Conservation (phyloP, 2,329 filamentous ascomycete genomes). For the Mycosphaerella arachidis region DNA sequence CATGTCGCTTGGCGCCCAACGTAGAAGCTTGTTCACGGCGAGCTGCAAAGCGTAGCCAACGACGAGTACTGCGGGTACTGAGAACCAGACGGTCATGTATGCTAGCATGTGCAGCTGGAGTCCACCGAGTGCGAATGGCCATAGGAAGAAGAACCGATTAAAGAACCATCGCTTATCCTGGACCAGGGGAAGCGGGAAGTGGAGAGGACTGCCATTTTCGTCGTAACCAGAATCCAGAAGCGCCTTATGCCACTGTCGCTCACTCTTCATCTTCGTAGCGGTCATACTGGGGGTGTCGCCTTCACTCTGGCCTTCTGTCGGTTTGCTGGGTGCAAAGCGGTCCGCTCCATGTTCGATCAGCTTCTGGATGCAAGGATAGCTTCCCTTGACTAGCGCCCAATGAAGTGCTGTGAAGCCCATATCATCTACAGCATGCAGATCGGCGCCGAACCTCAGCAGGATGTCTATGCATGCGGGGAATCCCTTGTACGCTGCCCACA, state of each 20-base stretch:
- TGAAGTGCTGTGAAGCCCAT: conserved; percentile 92
- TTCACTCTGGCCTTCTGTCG: conserved; percentile 42
- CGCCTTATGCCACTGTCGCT: conserved; percentile 74
- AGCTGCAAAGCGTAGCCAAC: conserved; percentile 69
- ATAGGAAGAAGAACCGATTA: conserved; percentile 82
- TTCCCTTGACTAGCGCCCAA: conserved; percentile 94
- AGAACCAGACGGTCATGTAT: conserved; percentile 67
- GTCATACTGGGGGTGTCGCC: conserved; percentile 87
- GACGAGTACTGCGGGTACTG: conserved; percentile 65
- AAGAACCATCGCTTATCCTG: conserved; percentile 75
- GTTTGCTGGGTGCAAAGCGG: conserved; percentile 77
- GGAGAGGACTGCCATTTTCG: conserved; percentile 66
- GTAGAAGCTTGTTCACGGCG: conserved; percentile 70
- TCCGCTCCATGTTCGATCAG: conserved; percentile 93
- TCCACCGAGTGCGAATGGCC: conserved; percentile 75
- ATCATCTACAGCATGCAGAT: conserved; percentile 84
- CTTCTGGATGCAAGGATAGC: conserved; percentile 82
- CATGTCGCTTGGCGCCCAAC: conserved; percentile 83
- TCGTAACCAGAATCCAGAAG: conserved; percentile 81
- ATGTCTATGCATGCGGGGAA: conserved; percentile 88
- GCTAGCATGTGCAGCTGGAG: conserved; percentile 67
- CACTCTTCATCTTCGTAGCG: conserved; percentile 84
- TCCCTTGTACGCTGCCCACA: conserved; percentile 99
- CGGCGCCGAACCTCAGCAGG: conserved; percentile 90
- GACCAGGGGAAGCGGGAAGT: conserved; percentile 70